These are phyloP conservation scores for Chenopodium quinoa DNA, from an alignment of 148 eudicot genomes.

Conservation along the genomic window DNA sequence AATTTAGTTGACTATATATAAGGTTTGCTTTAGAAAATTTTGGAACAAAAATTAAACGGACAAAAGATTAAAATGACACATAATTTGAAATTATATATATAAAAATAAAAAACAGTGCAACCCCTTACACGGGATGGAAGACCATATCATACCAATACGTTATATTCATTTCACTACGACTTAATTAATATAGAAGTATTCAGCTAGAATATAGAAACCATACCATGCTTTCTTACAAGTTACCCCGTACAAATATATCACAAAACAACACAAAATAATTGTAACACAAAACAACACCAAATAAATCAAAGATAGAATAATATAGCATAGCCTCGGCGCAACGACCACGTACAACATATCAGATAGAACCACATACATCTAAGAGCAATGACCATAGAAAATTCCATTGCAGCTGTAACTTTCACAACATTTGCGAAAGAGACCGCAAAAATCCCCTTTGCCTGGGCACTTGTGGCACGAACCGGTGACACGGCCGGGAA, in stretches of 20 bases:
- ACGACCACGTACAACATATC: neutral
- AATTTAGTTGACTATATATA: too few relatives aligned
- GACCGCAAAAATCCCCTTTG: neutral
- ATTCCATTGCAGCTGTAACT: neutral
- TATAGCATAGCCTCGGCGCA: too few relatives aligned
- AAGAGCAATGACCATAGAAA: neutral
- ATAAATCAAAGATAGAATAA: neutral
- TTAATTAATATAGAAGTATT: neutral
- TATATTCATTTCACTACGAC: neutral
- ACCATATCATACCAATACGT: neutral
- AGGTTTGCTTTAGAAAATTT: too few relatives aligned
- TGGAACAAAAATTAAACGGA: too few relatives aligned
- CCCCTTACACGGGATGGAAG: too few relatives aligned
- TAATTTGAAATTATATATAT: too few relatives aligned
- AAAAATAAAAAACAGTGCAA: too few relatives aligned
- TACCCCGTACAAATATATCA: too few relatives aligned
- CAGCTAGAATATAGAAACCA: neutral
- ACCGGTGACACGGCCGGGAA: neutral
- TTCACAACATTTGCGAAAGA: neutral
- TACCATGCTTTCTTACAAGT: too few relatives aligned
- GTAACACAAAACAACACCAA: neutral
- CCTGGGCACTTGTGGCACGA: neutral
- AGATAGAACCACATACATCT: neutral
- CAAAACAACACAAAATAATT: neutral
- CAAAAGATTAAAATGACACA: too few relatives aligned